Base-by-base conservation (phyloP, 495 filamentous ascomycete genomes). In the Oleoguttula mirabilis region DNA sequence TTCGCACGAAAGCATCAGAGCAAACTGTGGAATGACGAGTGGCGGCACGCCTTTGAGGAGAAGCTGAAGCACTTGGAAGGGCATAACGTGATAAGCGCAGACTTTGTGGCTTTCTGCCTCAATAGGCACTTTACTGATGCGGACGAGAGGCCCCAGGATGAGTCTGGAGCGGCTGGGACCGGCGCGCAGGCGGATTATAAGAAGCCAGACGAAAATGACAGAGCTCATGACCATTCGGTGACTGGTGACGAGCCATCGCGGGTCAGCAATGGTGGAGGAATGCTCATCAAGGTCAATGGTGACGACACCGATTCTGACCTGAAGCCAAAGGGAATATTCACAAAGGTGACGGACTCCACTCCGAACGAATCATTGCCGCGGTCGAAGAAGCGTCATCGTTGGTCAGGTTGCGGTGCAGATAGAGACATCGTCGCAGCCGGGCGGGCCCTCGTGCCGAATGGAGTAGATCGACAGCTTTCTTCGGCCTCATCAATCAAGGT, bases 1-100 rank as follows among this genome's bases (percentile, higher is more conserved):
- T 62, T 62, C 35, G 32, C 25, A 11, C 22, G 40, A 3, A 32
- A 30, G 30, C 21, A 34, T 11, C n/a, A 21, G 8, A 3, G 6
- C 4, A 15, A 33, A 45, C 35, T 50, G 17, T 19, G 23, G 12
- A 16, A 24, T 12, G 6, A 2, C 22, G 42, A 23, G 19, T 41
- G 54, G 42, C 12, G 21, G 12, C 8, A 21, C 2, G 36, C 33
- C 2, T 48, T 50, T 12, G n/a, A 39, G 21, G 30, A 32, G 41
- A 56, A 52, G 39, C 32, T 47, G 15, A 12, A 14, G 27, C 32
- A 46, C 32, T 24, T 56, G 10, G 15, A 12, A 2, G 20, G 16
- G 2, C 35, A 47, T 31, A 32, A 38, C 10, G 16, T 56, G 11
- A 31, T 56, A 16, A 23, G 15, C 10, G 20, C 32, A 17, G 34